Base-by-base conservation (phyloP, 768 basidiomycete species). In the Podaxis mareebaensis region DNA sequence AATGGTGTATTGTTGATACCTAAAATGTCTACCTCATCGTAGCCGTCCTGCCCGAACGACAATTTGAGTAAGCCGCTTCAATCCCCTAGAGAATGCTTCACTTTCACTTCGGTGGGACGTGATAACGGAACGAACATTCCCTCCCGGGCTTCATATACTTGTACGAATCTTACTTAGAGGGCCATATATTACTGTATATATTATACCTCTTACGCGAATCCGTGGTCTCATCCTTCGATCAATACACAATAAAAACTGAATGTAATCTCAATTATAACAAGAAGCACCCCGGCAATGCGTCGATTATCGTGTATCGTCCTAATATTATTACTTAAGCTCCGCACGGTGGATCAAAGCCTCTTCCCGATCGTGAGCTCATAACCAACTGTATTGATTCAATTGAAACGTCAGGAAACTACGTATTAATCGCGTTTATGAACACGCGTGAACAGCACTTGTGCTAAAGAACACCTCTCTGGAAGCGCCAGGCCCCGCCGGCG, bases 401-500 rank as follows among this genome's bases (percentile, higher is more conserved):
- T 33, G 33, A 33, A 33, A 33, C 8, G 30, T 33, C 33, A 33
- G 33, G 33, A 44, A 20, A 44, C 13, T 44, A 44, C 42, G 42
- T 44, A 44, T 44, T 44, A 15, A 13, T 44, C n/a, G 42, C 15
- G 8, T 20, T 53, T 15, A 53, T 17, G 12, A 28, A 7, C 15
- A 11, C 15, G 52, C 52, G 20, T 51, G 48, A 26, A 51, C 52
- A 53, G 52, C 36, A 6, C 53, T 55, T 26, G 53, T 55, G 54
- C 15, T n/a, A 20, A 12, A 44, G n/a, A 13, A 6, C 30, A 4
- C n/a, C 20, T 24, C 39, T 24, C 20, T 8, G 20, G 36, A 4
- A 11, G 54, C 54, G 22, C 54, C 36, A 12, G 36, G 54, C 38
- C 54, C 38, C 38, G 54, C 54, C 38, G 54, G 54, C 54, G 54